These are phyloP conservation scores for Triticum dicoccoides DNA, from an alignment of 176 grass and related monocot genomes.

Conservation along the genomic window DNA sequence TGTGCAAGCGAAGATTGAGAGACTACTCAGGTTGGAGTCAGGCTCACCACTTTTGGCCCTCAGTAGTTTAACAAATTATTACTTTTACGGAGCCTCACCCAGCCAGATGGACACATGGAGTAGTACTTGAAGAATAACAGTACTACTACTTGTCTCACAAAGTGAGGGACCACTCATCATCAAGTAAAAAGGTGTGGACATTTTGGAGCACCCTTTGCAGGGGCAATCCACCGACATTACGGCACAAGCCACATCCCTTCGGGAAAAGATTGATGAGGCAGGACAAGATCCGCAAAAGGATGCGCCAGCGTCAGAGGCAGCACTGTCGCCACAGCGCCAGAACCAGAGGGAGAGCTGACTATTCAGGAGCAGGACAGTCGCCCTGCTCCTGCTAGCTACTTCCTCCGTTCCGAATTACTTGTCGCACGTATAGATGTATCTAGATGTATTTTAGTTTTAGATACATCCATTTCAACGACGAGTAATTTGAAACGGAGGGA, in stretches of 20 bases:
- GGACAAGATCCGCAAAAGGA: constrained; percentile 49
- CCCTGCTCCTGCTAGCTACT: too few species aligned
- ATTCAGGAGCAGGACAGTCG: not conserved
- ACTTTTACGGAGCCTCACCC: not conserved
- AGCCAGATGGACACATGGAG: not conserved
- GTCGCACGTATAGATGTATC: too few species aligned
- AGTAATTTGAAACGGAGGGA: too few species aligned
- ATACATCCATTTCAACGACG: too few species aligned
- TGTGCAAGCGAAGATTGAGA: not conserved
- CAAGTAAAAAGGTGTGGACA: not conserved
- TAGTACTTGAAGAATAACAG: not conserved
- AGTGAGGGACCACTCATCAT: not conserved
- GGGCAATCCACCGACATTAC: not conserved
- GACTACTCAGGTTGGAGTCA: not conserved
- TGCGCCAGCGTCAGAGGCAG: not conserved
- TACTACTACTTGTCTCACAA: not conserved
- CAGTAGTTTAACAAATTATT: not conserved
- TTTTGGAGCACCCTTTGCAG: constrained; percentile 2
- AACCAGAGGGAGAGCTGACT: not conserved
- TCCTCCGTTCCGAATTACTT: too few species aligned
- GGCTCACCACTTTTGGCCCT: not conserved
- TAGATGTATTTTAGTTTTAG: too few species aligned
- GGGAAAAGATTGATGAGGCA: constrained; percentile 23
- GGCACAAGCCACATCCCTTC: not conserved
- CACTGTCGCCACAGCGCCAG: not conserved